These are phyloP conservation scores for Gaertneriomyces semiglobifer DNA, from an alignment of 192 early-diverging fungal species.

Conservation along the genomic window DNA sequence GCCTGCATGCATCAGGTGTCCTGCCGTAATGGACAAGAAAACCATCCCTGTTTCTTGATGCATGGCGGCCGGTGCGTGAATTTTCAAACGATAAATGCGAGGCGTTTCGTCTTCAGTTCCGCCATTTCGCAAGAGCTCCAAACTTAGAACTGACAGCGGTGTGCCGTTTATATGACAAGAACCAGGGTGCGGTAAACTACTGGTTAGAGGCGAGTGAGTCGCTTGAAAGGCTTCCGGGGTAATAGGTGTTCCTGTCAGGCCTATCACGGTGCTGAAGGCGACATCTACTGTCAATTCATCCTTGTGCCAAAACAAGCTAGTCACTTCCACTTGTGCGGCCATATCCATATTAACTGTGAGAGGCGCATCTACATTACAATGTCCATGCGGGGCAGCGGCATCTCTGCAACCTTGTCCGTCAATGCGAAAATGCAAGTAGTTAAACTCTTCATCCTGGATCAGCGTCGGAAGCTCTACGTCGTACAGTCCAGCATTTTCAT, in stretches of 20 bases:
- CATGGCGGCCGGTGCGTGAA: too few species aligned
- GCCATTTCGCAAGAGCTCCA: too few species aligned
- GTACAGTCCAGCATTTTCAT: neutral
- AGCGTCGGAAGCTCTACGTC: conserved; percentile 4
- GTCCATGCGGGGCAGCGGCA: neutral
- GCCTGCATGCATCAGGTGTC: too few species aligned
- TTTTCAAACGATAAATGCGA: too few species aligned
- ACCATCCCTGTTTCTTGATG: too few species aligned
- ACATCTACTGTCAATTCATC: neutral
- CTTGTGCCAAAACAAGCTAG: neutral
- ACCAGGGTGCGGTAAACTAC: too few species aligned
- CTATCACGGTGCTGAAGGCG: neutral
- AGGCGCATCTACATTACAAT: neutral
- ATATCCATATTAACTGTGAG: neutral
- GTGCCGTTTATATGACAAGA: too few species aligned
- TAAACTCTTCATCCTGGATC: neutral
- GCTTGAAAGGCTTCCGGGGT: neutral
- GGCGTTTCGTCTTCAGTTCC: too few species aligned
- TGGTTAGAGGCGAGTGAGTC: too few species aligned
- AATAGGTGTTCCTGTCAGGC: neutral
- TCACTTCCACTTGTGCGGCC: neutral
- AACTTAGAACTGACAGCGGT: too few species aligned
- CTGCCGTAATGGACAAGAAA: too few species aligned
- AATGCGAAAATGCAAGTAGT: neutral
- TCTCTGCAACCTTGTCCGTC: neutral